Evolutionary conservation across 164 flowering plant genomes (phyloP), one percentile per base, ranked within the genome.

Genomic region (Aristolochia californica): DNA sequence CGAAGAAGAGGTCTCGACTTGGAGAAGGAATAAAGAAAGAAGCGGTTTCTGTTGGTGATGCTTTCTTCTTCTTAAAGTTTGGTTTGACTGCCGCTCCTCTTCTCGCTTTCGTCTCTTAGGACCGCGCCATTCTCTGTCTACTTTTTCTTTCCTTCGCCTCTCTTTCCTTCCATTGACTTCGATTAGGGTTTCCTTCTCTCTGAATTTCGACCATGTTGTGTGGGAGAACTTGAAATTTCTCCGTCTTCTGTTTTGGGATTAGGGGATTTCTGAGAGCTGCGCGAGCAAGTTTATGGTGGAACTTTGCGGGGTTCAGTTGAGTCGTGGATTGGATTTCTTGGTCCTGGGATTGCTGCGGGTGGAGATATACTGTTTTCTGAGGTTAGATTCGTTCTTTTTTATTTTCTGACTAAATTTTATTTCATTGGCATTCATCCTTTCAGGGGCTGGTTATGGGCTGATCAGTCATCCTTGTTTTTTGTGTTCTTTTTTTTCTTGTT

Each of bases 41-140:
- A 51, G 22, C 16, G 23, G 55, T 51, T 14, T 20, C 20, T 51
- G 27, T 51, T 11, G 23, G 27, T 16, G 16, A 23, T 4, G 16
- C 38, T 21, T 43, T 61, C 26, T 9, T 25, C 12, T n/a, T 57
- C 44, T 43, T 40, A 7, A 43, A 3, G 24, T 45, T 58, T 20
- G 47, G 47, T 34, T 40, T 40, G 26, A 56, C 58, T 56, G 58
- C 0, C 40, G 25, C 58, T 34, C 40, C 5, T 2, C 58, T 30
- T 18, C 40, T 12, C 25, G 49, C 28, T 52, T 43, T 45, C 43
- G 60, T 71, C 64, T 57, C 70, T 57, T 67, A 67, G 78, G 72
- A 80, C 82, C 82, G 90, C 56, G 24, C 40, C 52, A 52, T 45
- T 53, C 53, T 61, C 61, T 45, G 51, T 30, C 20, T 8, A 15